A percentile compares a stretch with the other conserved stretches of the same genome.
Evolutionary conservation across 129 eudicot species (phyloP).

Genomic region (Centrapalus pauciflorus): DNA sequence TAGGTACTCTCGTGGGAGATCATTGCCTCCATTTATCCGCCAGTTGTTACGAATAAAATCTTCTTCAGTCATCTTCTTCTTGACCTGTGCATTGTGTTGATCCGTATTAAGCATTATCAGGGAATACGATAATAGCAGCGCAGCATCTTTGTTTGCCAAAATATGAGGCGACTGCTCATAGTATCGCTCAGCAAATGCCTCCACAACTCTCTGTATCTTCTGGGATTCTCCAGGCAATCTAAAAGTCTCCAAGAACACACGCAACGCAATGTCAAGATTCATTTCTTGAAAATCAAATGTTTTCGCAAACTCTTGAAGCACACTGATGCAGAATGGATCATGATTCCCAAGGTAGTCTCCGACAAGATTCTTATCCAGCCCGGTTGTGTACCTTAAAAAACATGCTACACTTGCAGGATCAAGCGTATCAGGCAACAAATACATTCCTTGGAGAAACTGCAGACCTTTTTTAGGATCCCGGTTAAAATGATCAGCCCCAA

Average conservation of each 20-base stretch:
- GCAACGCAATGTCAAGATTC: conserved; percentile 74
- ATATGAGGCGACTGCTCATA: conserved; percentile 61
- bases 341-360: conserved; percentile 83
- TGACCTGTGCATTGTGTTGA: conserved; percentile 77
- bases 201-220: conserved; percentile 83
- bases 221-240: conserved; percentile 91
- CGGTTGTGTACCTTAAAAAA: conserved; percentile 60
- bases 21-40: conserved; percentile 62
- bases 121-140: conserved; percentile 64
- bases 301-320: conserved; percentile 76
- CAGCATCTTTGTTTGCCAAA: conserved; percentile 69
- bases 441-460: conserved; percentile 62
- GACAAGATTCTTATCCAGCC: conserved; percentile 69
- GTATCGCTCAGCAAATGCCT: conserved; percentile 75
- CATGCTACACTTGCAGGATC: conserved; percentile 65
- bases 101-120: conserved; percentile 85
- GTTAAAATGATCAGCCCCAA: conserved; percentile 75
- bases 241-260: conserved; percentile 72
- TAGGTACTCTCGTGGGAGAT: conserved; percentile 70
- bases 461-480: conserved; percentile 81
- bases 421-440: conserved; percentile 51
- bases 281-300: conserved; percentile 70
- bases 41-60: conserved; percentile 81
- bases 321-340: conserved; percentile 66
- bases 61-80: conserved; percentile 83